Evolutionary conservation across 192 early-diverging fungal genomes (phyloP).

Genomic region (Irineochytrium annulatum): DNA sequence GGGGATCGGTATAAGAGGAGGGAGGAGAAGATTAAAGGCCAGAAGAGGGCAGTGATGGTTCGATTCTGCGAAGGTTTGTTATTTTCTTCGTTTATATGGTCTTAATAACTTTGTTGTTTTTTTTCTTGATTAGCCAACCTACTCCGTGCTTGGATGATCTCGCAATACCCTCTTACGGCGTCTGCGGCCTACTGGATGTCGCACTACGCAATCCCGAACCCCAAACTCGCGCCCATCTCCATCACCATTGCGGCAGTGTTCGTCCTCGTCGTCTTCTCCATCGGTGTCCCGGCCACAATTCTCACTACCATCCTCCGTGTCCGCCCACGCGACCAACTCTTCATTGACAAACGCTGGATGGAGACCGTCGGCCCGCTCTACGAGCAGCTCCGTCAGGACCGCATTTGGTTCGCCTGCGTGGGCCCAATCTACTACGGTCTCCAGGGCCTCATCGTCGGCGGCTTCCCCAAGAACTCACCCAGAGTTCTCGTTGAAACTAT

Average conservation of each 20-base stretch:
- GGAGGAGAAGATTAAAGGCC: background rate
- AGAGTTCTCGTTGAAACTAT: background rate
- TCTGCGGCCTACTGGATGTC: background rate
- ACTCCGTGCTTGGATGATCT: background rate
- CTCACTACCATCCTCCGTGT: background rate
- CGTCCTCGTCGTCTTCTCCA: background rate
- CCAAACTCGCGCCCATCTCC: background rate
- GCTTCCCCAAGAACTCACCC: background rate
- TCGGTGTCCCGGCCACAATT: background rate
- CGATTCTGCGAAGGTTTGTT: background rate
- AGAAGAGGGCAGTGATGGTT: background rate
- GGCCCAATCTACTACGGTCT: background rate
- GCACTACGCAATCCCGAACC: background rate
- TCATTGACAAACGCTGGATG: background rate
- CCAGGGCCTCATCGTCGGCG: background rate
- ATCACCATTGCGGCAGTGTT: background rate
- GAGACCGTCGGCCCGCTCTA: constrained; percentile 2
- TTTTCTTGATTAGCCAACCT: no score
- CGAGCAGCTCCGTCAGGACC: background rate
- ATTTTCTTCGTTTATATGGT: no score
- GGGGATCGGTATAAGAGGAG: no score
- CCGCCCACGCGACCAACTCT: background rate
- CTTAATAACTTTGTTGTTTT: no score
- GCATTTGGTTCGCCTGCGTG: background rate
- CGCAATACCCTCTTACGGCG: background rate